Conservation (phyloP, 192 early-diverging fungal species). For the Kappamyces sp. region DNA sequence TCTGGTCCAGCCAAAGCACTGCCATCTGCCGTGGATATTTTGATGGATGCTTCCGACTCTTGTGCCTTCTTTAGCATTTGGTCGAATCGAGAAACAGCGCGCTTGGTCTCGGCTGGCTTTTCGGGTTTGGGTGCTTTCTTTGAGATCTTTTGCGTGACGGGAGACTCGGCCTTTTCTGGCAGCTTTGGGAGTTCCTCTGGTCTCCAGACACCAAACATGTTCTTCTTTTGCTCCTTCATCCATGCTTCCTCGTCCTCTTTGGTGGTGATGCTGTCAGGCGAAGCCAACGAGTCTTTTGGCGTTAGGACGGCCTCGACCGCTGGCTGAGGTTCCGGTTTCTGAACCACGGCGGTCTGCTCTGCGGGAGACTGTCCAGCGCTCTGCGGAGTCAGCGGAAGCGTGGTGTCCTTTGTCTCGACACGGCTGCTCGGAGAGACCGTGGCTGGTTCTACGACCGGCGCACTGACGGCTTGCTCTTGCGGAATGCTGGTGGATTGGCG, state of each 20-base stretch:
- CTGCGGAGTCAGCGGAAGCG: neutral
- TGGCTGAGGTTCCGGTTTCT: neutral
- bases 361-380: neutral
- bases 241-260: conserved; percentile 26
- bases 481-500: too few species aligned
- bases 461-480: too few species aligned
- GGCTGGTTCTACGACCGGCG: too few species aligned
- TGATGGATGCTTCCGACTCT: too few species aligned
- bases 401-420: too few species aligned
- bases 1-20: too few species aligned
- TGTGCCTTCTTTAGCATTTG: too few species aligned
- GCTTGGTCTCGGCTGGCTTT: conserved; percentile 1
- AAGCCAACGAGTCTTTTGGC: neutral
- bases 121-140: neutral
- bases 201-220: conserved; percentile 33
- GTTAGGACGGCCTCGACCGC: neutral
- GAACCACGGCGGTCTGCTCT: neutral
- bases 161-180: neutral
- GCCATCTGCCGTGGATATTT: too few species aligned
- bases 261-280: neutral
- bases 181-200: conserved; percentile 12
- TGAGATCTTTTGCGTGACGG: neutral
- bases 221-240: conserved; percentile 26
- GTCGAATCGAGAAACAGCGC: neutral
- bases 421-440: too few species aligned